A percentile compares a stretch with the other conserved stretches of the same genome.
Evolutionary conservation across 2,329 filamentous ascomycete species (phyloP).

Genomic region (Cercospora sp.): DNA sequence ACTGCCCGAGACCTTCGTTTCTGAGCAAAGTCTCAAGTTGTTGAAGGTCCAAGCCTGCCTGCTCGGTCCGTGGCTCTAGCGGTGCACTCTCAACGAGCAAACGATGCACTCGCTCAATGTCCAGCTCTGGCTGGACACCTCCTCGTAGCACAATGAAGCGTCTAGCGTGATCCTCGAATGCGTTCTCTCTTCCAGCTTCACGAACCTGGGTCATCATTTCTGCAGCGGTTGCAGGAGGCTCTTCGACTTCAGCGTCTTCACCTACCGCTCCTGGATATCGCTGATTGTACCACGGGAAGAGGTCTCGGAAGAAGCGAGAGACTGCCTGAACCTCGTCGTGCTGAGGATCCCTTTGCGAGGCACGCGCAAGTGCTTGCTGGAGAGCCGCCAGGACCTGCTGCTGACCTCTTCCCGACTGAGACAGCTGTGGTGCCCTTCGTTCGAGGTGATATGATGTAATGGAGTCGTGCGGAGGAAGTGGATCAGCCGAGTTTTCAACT

Average conservation of each 20-base stretch:
- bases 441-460: conserved; percentile 20
- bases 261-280: conserved; percentile 11
- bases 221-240: conserved; percentile 29
- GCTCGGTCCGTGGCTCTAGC: neutral
- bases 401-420: neutral
- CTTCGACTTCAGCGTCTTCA: conserved; percentile 1
- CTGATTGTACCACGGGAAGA: conserved; percentile 35
- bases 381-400: conserved; percentile 4
- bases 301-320: conserved; percentile 33
- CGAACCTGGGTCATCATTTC: conserved; percentile 34
- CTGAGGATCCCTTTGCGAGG: neutral
- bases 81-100: neutral
- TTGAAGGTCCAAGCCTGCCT: neutral
- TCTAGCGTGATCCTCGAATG: conserved; percentile 10
- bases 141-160: conserved; percentile 14
- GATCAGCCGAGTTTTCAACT: conserved; percentile 76
- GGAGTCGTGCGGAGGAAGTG: conserved; percentile 66
- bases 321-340: conserved; percentile 33
- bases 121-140: conserved; percentile 8
- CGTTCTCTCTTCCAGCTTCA: conserved; percentile 28
- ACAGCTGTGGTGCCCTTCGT: neutral
- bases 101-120: neutral
- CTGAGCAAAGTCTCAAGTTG: neutral
- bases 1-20: neutral
- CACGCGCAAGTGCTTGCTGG: neutral